Evolutionary conservation across 2,329 filamentous ascomycete species (phyloP), one percentile per base, ranked within the genome.

Genomic region (Colletotrichum lindemuthianum): DNA sequence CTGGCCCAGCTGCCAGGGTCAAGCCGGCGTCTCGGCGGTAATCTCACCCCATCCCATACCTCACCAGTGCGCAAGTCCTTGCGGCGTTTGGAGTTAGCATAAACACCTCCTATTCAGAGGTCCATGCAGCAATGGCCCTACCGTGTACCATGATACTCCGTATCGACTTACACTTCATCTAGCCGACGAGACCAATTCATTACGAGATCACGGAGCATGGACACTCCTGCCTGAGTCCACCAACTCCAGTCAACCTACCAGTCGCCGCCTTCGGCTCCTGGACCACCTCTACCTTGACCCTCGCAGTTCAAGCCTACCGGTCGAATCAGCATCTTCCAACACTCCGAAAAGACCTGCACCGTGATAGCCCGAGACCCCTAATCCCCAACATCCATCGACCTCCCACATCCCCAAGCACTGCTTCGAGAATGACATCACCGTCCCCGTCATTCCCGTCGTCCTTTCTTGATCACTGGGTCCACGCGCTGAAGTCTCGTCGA

Each of bases 401-500:
- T 16, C 44, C 36, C 11, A 11, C 44, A 34, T 11, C 37, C 6
- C 24, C 36, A 49, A 52, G 52, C 51, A 39, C n/a, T 36, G 34
- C 48, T 12, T 37, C 36, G 34, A 52, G 40, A 9, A 67, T 67
- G 63, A 63, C 63, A 59, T 63, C 69, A 44, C 34, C 56, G 24
- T 63, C 69, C 40, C 34, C 56, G 24, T 52, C 45, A 4, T 79
- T 81, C n/a, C 78, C 78, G 0, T 58, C 72, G 11, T 76, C 74
- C 0, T 81, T 81, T 59, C 69, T 79, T 2, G 68, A 70, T n/a
- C 76, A 76, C 4, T 81, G 78, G 78, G 73, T 44, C 24, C 59
- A 60, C 43, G 40, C 58, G 34, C 63, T 69, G 37, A 68, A 64
- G 52, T 52, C 63, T 34, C 74, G 71, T 47, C 72, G 73, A 61